These are phyloP conservation scores for Aureobasidium sp. DNA, from an alignment of 2,329 filamentous ascomycete species.

Conservation along the genomic window DNA sequence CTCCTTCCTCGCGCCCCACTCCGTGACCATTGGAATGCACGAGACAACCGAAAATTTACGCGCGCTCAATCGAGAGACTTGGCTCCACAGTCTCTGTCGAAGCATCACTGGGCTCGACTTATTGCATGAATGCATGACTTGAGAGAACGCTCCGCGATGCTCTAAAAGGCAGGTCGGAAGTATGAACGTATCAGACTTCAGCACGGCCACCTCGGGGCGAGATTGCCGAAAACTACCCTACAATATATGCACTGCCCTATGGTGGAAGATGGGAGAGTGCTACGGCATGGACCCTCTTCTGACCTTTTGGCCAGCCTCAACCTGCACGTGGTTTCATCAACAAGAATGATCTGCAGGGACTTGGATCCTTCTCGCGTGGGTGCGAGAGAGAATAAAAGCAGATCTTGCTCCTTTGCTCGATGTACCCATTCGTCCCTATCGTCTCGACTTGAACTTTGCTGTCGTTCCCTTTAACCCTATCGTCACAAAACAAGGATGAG, in stretches of 20 bases:
- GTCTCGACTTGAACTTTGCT: background rate
- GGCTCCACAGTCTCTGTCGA: background rate
- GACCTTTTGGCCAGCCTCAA: background rate
- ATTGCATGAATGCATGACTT: too few relatives aligned
- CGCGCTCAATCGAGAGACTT: background rate
- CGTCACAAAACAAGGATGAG: background rate
- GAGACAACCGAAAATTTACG: background rate
- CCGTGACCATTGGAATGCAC: background rate
- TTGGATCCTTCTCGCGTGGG: background rate
- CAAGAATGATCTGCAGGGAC: constrained; percentile 2
- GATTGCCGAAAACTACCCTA: background rate
- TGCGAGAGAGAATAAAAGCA: background rate
- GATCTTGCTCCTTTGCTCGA: constrained; percentile 1
- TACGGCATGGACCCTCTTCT: background rate
- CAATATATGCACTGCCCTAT: background rate
- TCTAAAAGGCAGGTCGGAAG: background rate
- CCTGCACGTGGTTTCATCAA: background rate
- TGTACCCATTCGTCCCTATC: background rate
- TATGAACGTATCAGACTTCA: background rate
- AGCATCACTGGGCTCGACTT: too few relatives aligned
- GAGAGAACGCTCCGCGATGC: background rate
- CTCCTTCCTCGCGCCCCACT: background rate
- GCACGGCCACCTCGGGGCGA: background rate
- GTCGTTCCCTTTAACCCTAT: background rate
- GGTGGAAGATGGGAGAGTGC: background rate